These are phyloP conservation scores for Myxozyma udenii DNA, from an alignment of 805 yeast species.

Conservation along the genomic window DNA sequence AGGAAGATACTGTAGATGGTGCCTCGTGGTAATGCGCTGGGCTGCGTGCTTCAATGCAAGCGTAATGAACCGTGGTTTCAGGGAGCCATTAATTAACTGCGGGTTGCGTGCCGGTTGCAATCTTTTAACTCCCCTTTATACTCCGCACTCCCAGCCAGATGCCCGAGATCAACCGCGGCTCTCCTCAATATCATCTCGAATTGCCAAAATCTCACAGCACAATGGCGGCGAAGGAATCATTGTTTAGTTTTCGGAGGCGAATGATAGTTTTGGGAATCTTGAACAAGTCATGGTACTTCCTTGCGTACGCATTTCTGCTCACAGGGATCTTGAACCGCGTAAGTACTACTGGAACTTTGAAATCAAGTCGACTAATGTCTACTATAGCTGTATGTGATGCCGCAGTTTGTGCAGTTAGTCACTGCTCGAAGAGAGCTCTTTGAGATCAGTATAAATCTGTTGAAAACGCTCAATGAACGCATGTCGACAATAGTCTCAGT, in stretches of 20 bases:
- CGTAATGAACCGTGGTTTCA: no score
- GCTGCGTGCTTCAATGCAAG: no score
- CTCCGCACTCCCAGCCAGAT: no score
- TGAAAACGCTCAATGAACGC: constrained; percentile 7
- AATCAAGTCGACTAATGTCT: not conserved
- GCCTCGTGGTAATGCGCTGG: no score
- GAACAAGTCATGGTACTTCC: constrained; percentile 14
- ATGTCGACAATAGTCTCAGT: constrained; percentile 1
- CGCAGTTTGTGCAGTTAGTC: constrained; percentile 10
- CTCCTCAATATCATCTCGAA: no score
- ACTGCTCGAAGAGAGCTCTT: constrained; percentile 15
- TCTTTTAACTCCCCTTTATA: no score
- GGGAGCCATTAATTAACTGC: no score
- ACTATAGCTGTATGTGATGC: constrained; percentile 16
- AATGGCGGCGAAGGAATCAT: no score
- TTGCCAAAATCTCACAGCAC: no score
- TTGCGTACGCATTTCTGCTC: constrained; percentile 11
- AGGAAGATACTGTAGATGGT: no score
- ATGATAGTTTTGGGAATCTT: constrained; percentile 4
- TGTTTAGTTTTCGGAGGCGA: constrained; percentile 4
- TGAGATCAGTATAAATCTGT: constrained; percentile 3
- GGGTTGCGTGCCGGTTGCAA: no score
- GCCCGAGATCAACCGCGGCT: no score
- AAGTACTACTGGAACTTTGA: not conserved
- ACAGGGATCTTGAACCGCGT: constrained; percentile 17